Conservation (phyloP, 108 stramenopile species). For the Nannochloropsis oceanica region DNA sequence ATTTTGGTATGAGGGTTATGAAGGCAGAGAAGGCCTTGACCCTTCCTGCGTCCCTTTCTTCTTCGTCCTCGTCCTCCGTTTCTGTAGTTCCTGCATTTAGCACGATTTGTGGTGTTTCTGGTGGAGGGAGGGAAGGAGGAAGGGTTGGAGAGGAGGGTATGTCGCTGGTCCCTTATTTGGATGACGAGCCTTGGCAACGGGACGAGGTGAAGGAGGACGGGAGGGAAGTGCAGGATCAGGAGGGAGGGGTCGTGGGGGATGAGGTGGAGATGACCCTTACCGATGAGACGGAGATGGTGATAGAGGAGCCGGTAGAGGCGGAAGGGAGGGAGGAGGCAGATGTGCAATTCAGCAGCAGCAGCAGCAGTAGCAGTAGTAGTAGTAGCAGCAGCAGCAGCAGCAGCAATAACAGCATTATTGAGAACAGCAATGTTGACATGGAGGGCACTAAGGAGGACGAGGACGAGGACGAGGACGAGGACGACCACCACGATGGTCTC, state of each 20-base stretch:
- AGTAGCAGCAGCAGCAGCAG: too few species aligned
- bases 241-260: not conserved
- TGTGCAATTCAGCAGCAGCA: too few species aligned
- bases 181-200: not conserved
- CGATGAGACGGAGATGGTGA: too few species aligned
- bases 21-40: not conserved
- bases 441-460: not conserved
- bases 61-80: too few species aligned
- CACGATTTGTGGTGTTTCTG: too few species aligned
- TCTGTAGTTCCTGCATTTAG: too few species aligned
- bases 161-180: not conserved
- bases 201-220: not conserved
- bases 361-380: too few species aligned
- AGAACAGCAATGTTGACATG: not conserved
- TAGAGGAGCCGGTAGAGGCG: not conserved
- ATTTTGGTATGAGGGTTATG: not conserved
- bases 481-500: not conserved
- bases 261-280: not conserved
- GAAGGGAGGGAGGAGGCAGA: too few species aligned
- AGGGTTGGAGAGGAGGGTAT: not conserved
- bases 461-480: not conserved
- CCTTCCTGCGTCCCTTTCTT: not conserved
- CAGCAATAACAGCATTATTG: too few species aligned
- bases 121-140: not conserved
- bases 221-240: not conserved